Evolutionary conservation across 352 stramenopile species (phyloP).

Genomic region (Phytophthora tubulina): DNA sequence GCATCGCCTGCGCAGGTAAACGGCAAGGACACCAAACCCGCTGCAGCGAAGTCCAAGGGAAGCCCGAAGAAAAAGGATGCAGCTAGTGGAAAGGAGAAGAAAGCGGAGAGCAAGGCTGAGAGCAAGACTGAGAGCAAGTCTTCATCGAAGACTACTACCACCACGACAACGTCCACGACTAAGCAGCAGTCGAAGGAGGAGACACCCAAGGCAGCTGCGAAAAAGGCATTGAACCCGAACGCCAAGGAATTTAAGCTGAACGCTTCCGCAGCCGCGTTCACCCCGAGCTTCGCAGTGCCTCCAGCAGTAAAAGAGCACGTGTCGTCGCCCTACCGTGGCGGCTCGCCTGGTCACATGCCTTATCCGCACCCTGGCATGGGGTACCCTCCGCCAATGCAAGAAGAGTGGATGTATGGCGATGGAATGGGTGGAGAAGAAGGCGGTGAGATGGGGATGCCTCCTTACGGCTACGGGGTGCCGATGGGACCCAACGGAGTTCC

Average conservation of each 20-base stretch:
- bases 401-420: conserved; percentile 85
- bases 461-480: conserved; percentile 77
- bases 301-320: conserved; percentile 35
- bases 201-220: conserved; percentile 37
- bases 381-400: conserved; percentile 55
- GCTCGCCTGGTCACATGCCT: conserved; percentile 47
- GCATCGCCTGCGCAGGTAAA: conserved; percentile 30
- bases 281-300: conserved; percentile 59
- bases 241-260: conserved; percentile 91
- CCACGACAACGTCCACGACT: conserved; percentile 23
- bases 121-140: conserved; percentile 28
- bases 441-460: conserved; percentile 55
- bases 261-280: conserved; percentile 70
- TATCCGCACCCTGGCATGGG: conserved; percentile 56
- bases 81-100: conserved; percentile 34
- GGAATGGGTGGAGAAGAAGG: conserved; percentile 51
- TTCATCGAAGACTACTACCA: conserved; percentile 11
- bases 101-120: conserved; percentile 27
- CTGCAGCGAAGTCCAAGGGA: conserved; percentile 29
- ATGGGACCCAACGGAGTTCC: conserved; percentile 67
- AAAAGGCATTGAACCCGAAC: conserved; percentile 86
- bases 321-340: conserved; percentile 62
- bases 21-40: conserved; percentile 26
- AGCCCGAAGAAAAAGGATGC: conserved; percentile 40
- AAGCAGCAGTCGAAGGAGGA: conserved; percentile 30